Evolutionary conservation across 371 early-diverging fungal genomes (phyloP), one percentile per base, ranked within the genome.

Genomic region (Cokeromyces recurvatus): DNA sequence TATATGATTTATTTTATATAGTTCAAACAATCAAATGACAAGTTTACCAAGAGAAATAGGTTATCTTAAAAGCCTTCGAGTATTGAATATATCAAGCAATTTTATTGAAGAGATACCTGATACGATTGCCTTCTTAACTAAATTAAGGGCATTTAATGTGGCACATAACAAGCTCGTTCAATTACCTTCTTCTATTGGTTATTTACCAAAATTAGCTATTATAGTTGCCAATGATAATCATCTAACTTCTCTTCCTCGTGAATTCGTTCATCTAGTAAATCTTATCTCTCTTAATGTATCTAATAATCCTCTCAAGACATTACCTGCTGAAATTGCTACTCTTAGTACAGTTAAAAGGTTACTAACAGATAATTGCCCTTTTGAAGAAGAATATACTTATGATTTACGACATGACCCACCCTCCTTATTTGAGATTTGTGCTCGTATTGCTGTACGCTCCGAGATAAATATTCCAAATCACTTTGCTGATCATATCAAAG

Each of bases 401-500:
- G 53, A 38, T 48, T 15, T 55, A 8, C 22, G 10, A 10, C 48
- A 55, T 25, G 37, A 55, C 19, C 78, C 25, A 53, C 82, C 70
- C 29, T 75, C 79, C 3, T 61, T 91, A 23, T 65, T 80, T 48
- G 92, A 92, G 63, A 64, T 84, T 3, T 83, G 86, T 17, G 85
- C 89, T 2, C 73, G 91, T 23, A 73, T 82, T 29, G 71, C 90
- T 34, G 78, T 89, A 19, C 76, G 85, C 24, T 68, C 80, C 2
- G 77, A 80, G 42, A 43, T 85, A 3, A 62, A 74, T 16, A 63
- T 89, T 32, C 74, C 74, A 4, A 55, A 67, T 32, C 59, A 71
- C 40, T 51, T 82, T 4, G 62, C 81, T 12, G 60, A 62, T 12
- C 68, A 77, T 32, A 41, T 90, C 31, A 79, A 82, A 55, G 55